phyloP scores from a whole-genome alignment of 1,284 basidiomycete genomes.

The Ustilago xerochloae region DNA sequence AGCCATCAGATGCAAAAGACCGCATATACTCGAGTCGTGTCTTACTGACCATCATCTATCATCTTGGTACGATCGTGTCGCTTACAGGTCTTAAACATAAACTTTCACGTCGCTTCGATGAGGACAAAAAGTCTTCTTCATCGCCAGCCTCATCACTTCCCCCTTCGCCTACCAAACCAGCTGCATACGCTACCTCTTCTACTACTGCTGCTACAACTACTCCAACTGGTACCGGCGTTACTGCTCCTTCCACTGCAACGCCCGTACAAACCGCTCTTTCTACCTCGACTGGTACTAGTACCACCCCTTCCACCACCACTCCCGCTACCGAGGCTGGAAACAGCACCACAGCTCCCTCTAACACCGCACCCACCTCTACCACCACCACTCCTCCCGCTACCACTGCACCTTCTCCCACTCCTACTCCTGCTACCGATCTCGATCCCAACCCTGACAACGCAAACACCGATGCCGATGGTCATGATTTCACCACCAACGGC shows the following conservation, averaged over 20 bases:
- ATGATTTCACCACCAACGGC: conserved; percentile 38
- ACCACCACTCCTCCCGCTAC: conserved; percentile 9
- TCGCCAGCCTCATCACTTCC: conserved; percentile 31
- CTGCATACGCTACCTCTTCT: conserved; percentile 12
- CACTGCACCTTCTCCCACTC: conserved; percentile 8
- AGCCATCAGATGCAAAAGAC: not conserved
- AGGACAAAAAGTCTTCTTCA: conserved; percentile 24
- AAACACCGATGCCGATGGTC: conserved; percentile 15
- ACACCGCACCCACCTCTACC: conserved; percentile 7
- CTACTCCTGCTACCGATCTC: conserved; percentile 6
- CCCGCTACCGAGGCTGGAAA: not conserved
- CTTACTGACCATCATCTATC: not conserved
- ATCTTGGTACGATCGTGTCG: not conserved
- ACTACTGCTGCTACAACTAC: conserved; percentile 10
- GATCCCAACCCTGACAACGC: not conserved
- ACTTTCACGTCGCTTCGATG: conserved; percentile 38
- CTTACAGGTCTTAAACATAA: conserved; percentile 43
- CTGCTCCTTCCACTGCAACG: too few species aligned
- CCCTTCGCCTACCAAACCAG: conserved; percentile 42
- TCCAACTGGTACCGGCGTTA: not conserved
- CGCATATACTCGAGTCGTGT: not conserved
- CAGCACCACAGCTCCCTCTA: conserved; percentile 1
- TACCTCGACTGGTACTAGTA: conserved; percentile 4
- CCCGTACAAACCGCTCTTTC: conserved; percentile 1
- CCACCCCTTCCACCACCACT: not conserved